Conservation (phyloP, 2,329 filamentous ascomycete species). For the Hypoxylon sp. region DNA sequence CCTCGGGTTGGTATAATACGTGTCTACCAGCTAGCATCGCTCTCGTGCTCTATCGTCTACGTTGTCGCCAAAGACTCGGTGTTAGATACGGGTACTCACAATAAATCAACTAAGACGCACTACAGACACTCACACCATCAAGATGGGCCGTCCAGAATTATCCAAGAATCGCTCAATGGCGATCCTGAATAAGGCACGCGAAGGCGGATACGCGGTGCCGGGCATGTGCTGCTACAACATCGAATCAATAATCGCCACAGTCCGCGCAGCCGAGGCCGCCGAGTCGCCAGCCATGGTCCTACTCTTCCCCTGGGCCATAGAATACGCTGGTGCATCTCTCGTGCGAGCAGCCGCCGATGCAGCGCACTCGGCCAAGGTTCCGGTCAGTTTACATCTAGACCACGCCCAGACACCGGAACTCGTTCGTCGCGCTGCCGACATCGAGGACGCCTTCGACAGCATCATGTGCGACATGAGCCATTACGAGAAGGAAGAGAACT, state of each 20-base stretch:
- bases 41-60: not conserved
- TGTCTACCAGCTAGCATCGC: not conserved
- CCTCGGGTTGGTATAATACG: not conserved
- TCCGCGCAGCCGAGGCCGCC: slow-evolving; percentile 76
- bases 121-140: slow-evolving; percentile 27
- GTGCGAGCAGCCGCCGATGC: slow-evolving; percentile 69
- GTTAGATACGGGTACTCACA: not conserved
- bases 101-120: not conserved
- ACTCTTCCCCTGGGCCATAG: slow-evolving; percentile 80
- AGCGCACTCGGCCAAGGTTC: slow-evolving; percentile 68
- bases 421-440: slow-evolving; percentile 70
- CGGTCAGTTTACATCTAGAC: slow-evolving; percentile 74
- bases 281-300: slow-evolving; percentile 77
- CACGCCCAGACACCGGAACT: slow-evolving; percentile 75
- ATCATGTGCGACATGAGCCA: slow-evolving; percentile 85
- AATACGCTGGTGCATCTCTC: slow-evolving; percentile 71
- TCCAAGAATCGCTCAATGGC: slow-evolving; percentile 64
- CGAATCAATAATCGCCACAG: slow-evolving; percentile 76
- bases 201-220: slow-evolving; percentile 69
- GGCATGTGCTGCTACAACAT: slow-evolving; percentile 76
- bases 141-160: slow-evolving; percentile 56
- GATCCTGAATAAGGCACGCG: slow-evolving; percentile 69
- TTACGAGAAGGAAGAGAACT: slow-evolving; percentile 78
- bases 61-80: not conserved
- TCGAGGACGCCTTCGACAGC: slow-evolving; percentile 72